Percentiles rank a stretch among this genome's conserved stretches.
phyloP scores from a whole-genome alignment of 805 yeast species.

The Starmerella potacharoeniae region DNA sequence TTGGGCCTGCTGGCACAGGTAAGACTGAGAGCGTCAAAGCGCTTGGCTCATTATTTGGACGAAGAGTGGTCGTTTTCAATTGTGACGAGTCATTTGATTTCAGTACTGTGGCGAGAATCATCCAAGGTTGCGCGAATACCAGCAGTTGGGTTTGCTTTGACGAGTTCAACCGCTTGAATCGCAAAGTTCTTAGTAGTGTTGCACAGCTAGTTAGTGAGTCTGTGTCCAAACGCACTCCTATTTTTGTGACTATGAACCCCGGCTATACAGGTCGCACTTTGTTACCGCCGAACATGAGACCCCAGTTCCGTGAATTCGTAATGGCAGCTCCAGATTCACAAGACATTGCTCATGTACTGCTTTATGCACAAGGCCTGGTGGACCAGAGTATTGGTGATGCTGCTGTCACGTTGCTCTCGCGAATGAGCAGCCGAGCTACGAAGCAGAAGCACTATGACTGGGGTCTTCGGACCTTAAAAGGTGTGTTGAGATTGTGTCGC shows the following conservation, averaged over 20 bases:
- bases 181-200: conserved; percentile 65
- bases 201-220: conserved; percentile 69
- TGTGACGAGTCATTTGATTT: conserved; percentile 86
- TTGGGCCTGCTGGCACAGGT: conserved; percentile 97
- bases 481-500: conserved; percentile 52
- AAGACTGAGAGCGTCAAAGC: conserved; percentile 87
- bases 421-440: conserved; percentile 35
- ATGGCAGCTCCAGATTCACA: conserved; percentile 62
- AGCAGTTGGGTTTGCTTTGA: conserved; percentile 97
- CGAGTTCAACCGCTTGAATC: conserved; percentile 75
- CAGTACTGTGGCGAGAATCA: conserved; percentile 62
- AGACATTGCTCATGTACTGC: conserved; percentile 57
- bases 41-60: conserved; percentile 66
- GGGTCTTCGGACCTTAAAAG: conserved; percentile 73
- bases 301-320: conserved; percentile 62
- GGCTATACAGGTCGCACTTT: conserved; percentile 71
- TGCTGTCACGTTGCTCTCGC: conserved; percentile 45
- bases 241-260: conserved; percentile 88
- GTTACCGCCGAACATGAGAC: conserved; percentile 77
- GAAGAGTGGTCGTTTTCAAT: conserved; percentile 72
- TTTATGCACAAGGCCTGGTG: conserved; percentile 52
- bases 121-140: conserved; percentile 65
- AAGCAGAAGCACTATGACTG: conserved; percentile 75
- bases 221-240: conserved; percentile 35
- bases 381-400: conserved; percentile 37